Conservation (phyloP, 805 yeast genomes). For the Hanseniaspora singularis region DNA sequence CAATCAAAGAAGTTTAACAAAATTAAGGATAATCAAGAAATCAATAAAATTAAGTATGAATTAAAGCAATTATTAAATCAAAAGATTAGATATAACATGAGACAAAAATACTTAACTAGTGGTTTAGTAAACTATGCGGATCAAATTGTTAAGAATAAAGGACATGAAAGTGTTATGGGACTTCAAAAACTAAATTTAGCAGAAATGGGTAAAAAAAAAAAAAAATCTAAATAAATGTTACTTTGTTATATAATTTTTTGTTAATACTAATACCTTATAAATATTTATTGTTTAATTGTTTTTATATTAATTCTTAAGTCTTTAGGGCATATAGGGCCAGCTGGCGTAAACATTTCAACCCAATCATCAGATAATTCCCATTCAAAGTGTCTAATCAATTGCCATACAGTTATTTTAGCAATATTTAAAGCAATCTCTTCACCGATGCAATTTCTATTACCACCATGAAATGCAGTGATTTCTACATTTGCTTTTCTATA, state of each 20-base stretch:
- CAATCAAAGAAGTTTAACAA: slow-evolving; percentile 44
- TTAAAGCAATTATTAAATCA: slow-evolving; percentile 40
- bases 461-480: slow-evolving; percentile 47
- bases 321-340: slow-evolving; percentile 46
- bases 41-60: slow-evolving; percentile 37
- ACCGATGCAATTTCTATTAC: slow-evolving; percentile 49
- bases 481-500: slow-evolving; percentile 35
- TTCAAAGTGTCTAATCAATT: slow-evolving; percentile 30
- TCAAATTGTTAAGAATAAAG: slow-evolving; percentile 52
- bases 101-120: slow-evolving; percentile 68
- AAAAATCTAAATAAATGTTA: slow-evolving; percentile 16
- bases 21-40: slow-evolving; percentile 41
- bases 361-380: slow-evolving; percentile 34
- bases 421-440: slow-evolving; percentile 45
- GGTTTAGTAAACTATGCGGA: slow-evolving; percentile 72
- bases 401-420: slow-evolving; percentile 31
- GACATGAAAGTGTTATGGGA: slow-evolving; percentile 61
- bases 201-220: slow-evolving; percentile 42
- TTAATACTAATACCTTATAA: too few species aligned
- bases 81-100: slow-evolving; percentile 49
- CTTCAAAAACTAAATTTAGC: slow-evolving; percentile 52
- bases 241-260: background rate
- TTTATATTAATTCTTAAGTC: slow-evolving; percentile 25
- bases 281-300: background rate
- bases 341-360: slow-evolving; percentile 42